phyloP scores from a whole-genome alignment of 2,329 filamentous ascomycete genomes.

The Nemania sp. region DNA sequence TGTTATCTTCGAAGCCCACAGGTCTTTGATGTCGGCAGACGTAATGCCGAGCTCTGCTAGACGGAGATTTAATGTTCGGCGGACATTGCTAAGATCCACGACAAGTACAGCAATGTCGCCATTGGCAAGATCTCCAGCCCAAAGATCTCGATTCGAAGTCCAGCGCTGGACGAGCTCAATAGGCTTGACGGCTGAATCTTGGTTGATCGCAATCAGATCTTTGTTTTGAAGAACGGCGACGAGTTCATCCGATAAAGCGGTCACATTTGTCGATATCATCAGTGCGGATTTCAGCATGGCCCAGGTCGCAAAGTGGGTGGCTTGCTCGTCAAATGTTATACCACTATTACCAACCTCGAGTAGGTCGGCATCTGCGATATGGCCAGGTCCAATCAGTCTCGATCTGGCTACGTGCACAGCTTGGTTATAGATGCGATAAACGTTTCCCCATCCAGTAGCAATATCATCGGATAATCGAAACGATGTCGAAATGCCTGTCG shows the following conservation, averaged over 20 bases:
- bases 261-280: constrained; percentile 19
- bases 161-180: constrained; percentile 21
- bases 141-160: constrained; percentile 17
- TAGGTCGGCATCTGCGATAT: constrained; percentile 20
- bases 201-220: constrained; percentile 20
- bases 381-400: constrained; percentile 10
- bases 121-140: constrained; percentile 15
- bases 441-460: constrained; percentile 17
- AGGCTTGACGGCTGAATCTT: constrained; percentile 17
- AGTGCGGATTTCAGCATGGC: constrained; percentile 20
- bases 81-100: constrained; percentile 17
- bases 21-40: constrained; percentile 17
- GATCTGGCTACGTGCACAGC: constrained; percentile 19
- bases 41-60: constrained; percentile 14
- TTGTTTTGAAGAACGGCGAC: constrained; percentile 16
- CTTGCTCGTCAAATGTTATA: constrained; percentile 22
- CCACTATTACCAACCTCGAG: constrained; percentile 21
- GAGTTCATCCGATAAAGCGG: constrained; percentile 10
- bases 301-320: constrained; percentile 21
- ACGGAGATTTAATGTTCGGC: constrained; percentile 13
- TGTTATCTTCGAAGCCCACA: constrained; percentile 7
- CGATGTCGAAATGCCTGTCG: constrained; percentile 17
- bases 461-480: constrained; percentile 23
- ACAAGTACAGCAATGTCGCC: constrained; percentile 20
- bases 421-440: constrained; percentile 24